Evolutionary conservation across 257 asterid species (phyloP).

Genomic region (Coffea canephora): DNA sequence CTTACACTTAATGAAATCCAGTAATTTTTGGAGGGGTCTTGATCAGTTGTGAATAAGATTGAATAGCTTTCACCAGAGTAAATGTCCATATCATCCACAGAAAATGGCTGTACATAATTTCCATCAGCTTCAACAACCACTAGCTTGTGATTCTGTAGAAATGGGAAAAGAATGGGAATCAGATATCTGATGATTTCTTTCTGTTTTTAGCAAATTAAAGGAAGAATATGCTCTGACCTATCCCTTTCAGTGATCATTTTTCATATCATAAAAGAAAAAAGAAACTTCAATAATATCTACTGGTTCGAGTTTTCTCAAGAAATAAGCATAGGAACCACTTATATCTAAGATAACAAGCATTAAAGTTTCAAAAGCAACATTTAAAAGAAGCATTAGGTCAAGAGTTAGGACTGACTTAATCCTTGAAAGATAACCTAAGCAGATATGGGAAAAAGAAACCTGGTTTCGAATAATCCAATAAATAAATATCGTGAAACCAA

Average conservation of each 20-base stretch:
- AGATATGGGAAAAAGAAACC: not conserved
- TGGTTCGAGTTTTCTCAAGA: not conserved
- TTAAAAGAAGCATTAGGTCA: too few relatives aligned
- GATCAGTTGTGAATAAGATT: conserved; percentile 55
- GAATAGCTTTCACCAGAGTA: conserved; percentile 87
- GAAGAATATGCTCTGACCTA: not conserved
- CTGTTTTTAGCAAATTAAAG: not conserved
- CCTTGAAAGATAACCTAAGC: too few relatives aligned
- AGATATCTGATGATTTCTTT: not conserved
- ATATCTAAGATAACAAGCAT: too few relatives aligned
- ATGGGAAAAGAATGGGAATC: not conserved
- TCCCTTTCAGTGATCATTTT: not conserved
- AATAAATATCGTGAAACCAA: too few relatives aligned
- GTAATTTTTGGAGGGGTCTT: conserved; percentile 53
- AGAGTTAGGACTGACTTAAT: too few relatives aligned
- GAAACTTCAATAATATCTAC: not conserved
- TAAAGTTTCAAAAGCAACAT: too few relatives aligned
- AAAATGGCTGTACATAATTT: conserved; percentile 61
- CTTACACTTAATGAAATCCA: conserved; percentile 60
- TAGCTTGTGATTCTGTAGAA: conserved; percentile 60
- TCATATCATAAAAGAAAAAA: too few relatives aligned
- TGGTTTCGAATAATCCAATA: too few relatives aligned
- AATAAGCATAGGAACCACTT: not conserved
- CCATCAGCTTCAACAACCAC: conserved; percentile 84
- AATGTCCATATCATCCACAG: conserved; percentile 60